These are phyloP conservation scores for Papiliotrema terrestris DNA, from an alignment of 1,284 basidiomycete genomes.

Conservation along the genomic window DNA sequence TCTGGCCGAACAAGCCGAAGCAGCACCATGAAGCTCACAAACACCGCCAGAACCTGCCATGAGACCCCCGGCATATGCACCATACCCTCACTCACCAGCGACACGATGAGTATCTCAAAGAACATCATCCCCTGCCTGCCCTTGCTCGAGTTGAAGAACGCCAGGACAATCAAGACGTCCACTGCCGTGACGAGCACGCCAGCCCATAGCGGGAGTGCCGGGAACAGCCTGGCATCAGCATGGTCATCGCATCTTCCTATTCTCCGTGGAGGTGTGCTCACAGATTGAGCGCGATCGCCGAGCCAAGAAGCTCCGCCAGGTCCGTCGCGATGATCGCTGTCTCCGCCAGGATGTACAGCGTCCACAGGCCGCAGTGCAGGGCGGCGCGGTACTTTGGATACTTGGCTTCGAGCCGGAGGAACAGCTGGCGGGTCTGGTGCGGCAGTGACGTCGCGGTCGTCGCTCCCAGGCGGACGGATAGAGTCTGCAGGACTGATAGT, in stretches of 20 bases:
- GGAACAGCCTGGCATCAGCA: slow-evolving; percentile 59
- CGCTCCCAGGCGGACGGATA: slow-evolving; percentile 53
- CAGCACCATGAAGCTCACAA: slow-evolving; percentile 77
- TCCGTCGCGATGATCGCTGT: slow-evolving; percentile 72
- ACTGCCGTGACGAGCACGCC: slow-evolving; percentile 77
- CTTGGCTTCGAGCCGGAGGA: slow-evolving; percentile 63
- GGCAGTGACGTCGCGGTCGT: slow-evolving; percentile 49
- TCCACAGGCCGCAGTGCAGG: slow-evolving; percentile 47
- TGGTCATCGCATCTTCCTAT: too few species aligned
- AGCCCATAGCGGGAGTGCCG: slow-evolving; percentile 70
- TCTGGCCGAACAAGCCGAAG: slow-evolving; percentile 68
- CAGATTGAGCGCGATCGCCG: slow-evolving; percentile 72
- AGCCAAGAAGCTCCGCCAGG: slow-evolving; percentile 66
- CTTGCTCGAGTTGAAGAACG: slow-evolving; percentile 42
- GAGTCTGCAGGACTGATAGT: slow-evolving; percentile 35
- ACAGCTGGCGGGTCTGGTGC: slow-evolving; percentile 63
- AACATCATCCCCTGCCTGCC: slow-evolving; percentile 51
- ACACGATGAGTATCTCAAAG: slow-evolving; percentile 72
- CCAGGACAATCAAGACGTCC: slow-evolving; percentile 67
- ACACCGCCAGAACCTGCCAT: slow-evolving; percentile 67
- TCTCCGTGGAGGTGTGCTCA: too few species aligned
- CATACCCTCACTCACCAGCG: slow-evolving; percentile 51
- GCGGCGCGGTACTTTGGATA: slow-evolving; percentile 61
- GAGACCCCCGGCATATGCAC: not conserved
- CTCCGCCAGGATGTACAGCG: slow-evolving; percentile 60